Base-by-base conservation (phyloP, 2,329 filamentous ascomycete species). In the Colletotrichum sp. region DNA sequence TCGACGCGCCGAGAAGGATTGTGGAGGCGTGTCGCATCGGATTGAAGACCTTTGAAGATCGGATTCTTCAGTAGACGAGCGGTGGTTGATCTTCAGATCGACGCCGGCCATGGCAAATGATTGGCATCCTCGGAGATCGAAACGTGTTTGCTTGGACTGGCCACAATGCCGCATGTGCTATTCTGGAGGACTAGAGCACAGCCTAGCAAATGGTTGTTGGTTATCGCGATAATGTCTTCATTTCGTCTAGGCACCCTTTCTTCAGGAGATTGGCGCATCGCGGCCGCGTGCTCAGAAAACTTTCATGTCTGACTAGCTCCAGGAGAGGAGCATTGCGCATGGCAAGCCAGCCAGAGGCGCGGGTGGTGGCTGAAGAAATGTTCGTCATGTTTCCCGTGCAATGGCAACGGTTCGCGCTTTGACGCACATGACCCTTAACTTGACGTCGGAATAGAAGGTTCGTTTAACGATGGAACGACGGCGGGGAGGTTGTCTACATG, bases 41-140 rank as follows among this genome's bases (percentile, higher is more conserved):
- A 44, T 36, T 55, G 39, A 36, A 44, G 36, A 5, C 59, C 18
- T 16, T 26, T 68, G 34, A 26, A 32, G 26, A 60, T 44, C 21
- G 34, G 28, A 28, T 16, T 63, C 9, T 55, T 24, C 24, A 30
- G 49, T 28, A 30, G 28, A 68, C 13, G 55, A 24, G 57, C 30
- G 24, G 13, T 26, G 52, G 24, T 34, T 57, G 55, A 72, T 72
- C 68, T 72, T 26, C 72, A 30, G 68, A 75, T 75, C 72, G 24
- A 72, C 55, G 26, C 62, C 49, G 34, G 39, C 26, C 34, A 62
- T n/a, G 16, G 30, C 30, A 12, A 21, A 8, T 13, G 68, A 26
- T 63, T 63, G 30, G 15, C 55, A 24, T 44, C 32, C 26, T 30
- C 24, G 55, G 24, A 24, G 63, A 32, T 63, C 30, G 39, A 63